phyloP scores from a whole-genome alignment of 2,329 filamentous ascomycete species.

The Arthroderma sp. region DNA sequence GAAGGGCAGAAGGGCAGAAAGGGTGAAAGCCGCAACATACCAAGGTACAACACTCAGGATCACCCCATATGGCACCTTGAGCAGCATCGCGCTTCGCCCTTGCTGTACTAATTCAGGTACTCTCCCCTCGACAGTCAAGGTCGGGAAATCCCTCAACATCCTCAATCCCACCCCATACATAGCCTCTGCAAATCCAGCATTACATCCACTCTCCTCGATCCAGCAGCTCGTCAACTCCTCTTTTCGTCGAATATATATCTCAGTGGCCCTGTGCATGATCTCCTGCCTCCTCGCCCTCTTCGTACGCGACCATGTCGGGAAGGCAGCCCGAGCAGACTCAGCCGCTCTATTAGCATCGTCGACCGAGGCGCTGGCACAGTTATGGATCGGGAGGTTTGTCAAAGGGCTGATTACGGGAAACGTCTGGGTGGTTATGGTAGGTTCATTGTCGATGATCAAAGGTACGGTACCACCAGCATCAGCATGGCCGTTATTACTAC shows the following conservation, averaged over 20 bases:
- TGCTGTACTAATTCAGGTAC: conserved; percentile 38
- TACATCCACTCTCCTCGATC: conserved; percentile 44
- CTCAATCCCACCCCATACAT: conserved; percentile 21
- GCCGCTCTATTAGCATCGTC: conserved; percentile 44
- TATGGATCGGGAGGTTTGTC: conserved; percentile 40
- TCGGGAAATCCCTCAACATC: conserved; percentile 38
- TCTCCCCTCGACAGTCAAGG: conserved; percentile 35
- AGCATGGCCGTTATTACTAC: too few relatives aligned
- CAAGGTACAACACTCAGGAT: conserved; percentile 69
- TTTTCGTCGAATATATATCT: conserved; percentile 45
- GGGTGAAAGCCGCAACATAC: conserved; percentile 32
- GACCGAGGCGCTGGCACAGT: conserved; percentile 44
- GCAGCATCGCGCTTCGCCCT: conserved; percentile 48
- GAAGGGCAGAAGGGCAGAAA: conserved; percentile 2
- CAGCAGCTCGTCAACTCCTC: conserved; percentile 51
- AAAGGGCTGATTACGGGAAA: conserved; percentile 44
- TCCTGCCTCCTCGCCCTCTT: conserved; percentile 50
- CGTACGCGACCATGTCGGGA: conserved; percentile 54
- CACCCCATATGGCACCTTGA: conserved; percentile 67
- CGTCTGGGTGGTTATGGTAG: conserved; percentile 25
- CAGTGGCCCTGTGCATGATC: conserved; percentile 46
- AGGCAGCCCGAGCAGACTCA: conserved; percentile 51
- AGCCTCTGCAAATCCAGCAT: conserved; percentile 22
- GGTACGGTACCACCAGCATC: conserved; percentile 16
- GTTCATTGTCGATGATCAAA: conserved; percentile 33